These are phyloP conservation scores for Globisporangium emineosum DNA, from an alignment of 352 stramenopile genomes.

Conservation along the genomic window DNA sequence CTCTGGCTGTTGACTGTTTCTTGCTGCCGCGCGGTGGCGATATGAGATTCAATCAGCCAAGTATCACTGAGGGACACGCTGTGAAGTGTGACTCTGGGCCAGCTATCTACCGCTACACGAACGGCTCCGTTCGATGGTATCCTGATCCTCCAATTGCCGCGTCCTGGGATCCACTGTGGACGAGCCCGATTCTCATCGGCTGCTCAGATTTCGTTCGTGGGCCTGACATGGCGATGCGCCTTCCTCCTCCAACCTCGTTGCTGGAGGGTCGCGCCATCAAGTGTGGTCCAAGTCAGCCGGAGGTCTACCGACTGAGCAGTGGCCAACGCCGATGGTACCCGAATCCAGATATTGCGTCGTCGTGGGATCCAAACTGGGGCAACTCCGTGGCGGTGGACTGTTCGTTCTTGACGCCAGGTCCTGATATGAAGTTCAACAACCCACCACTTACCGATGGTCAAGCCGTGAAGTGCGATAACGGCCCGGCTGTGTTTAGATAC, in stretches of 20 bases:
- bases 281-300: conserved; percentile 3
- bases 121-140: conserved; percentile 15
- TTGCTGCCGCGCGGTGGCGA: conserved; percentile 10
- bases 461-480: not conserved
- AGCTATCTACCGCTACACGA: conserved; percentile 15
- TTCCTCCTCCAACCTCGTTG: not conserved
- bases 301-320: conserved; percentile 18
- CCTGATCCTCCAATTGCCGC: conserved; percentile 14
- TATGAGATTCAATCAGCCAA: conserved; percentile 19
- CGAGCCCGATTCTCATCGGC: conserved; percentile 14
- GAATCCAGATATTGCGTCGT: not conserved
- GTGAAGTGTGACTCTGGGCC: conserved; percentile 13
- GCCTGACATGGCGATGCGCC: not conserved
- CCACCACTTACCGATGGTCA: not conserved
- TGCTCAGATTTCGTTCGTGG: conserved; percentile 9
- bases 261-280: conserved; percentile 10
- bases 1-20: conserved; percentile 16
- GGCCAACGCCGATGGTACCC: conserved; percentile 15
- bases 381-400: conserved; percentile 1
- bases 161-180: conserved; percentile 21
- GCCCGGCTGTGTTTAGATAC: conserved; percentile 16
- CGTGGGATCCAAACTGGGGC: conserved; percentile 1
- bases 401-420: not conserved
- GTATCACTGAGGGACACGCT: conserved; percentile 18
- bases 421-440: conserved; percentile 5